Conservation (phyloP, 768 basidiomycete genomes). For the Chalciporus pseudorubinellus region DNA sequence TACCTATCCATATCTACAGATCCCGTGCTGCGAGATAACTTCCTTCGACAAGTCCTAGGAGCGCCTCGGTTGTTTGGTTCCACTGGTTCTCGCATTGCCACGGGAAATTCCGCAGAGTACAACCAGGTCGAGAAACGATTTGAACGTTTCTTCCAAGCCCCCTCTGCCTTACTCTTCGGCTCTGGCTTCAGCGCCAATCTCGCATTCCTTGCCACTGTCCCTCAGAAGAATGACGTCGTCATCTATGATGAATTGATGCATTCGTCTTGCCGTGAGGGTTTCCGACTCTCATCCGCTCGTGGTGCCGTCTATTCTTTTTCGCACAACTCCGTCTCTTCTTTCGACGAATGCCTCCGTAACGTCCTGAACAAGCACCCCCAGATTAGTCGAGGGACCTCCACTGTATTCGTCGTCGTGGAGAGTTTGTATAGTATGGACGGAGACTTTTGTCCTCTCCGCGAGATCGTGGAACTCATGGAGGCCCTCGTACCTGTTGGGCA, state of each 20-base stretch:
- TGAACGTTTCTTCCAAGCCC: slow-evolving; percentile 22
- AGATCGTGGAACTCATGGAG: slow-evolving; percentile 41
- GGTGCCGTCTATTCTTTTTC: slow-evolving; percentile 34
- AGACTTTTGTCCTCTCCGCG: slow-evolving; percentile 45
- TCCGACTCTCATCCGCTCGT: slow-evolving; percentile 34
- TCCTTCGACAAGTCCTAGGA: slow-evolving; percentile 31
- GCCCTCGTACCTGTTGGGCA: slow-evolving; percentile 34
- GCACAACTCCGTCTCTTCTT: slow-evolving; percentile 43
- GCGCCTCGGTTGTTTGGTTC: slow-evolving; percentile 40
- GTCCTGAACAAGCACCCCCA: slow-evolving; percentile 22
- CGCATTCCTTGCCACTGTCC: slow-evolving; percentile 48
- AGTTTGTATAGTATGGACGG: slow-evolving; percentile 63
- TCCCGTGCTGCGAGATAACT: slow-evolving; percentile 26
- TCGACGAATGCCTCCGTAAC: slow-evolving; percentile 29
- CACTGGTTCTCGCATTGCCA: slow-evolving; percentile 48
- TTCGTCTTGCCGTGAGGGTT: slow-evolving; percentile 50
- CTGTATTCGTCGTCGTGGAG: slow-evolving; percentile 52
- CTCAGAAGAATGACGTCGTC: slow-evolving; percentile 43
- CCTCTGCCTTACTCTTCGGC: slow-evolving; percentile 48
- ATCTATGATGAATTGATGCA: slow-evolving; percentile 57
- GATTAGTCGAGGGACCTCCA: slow-evolving; percentile 25
- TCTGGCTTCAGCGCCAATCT: slow-evolving; percentile 56
- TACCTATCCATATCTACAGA: slow-evolving; percentile 47
- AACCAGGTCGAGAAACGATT: slow-evolving; percentile 14
- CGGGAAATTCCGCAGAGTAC: slow-evolving; percentile 32